Evolutionary conservation across 192 early-diverging fungal genomes (phyloP).

Genomic region (Chytriomyces sp.): DNA sequence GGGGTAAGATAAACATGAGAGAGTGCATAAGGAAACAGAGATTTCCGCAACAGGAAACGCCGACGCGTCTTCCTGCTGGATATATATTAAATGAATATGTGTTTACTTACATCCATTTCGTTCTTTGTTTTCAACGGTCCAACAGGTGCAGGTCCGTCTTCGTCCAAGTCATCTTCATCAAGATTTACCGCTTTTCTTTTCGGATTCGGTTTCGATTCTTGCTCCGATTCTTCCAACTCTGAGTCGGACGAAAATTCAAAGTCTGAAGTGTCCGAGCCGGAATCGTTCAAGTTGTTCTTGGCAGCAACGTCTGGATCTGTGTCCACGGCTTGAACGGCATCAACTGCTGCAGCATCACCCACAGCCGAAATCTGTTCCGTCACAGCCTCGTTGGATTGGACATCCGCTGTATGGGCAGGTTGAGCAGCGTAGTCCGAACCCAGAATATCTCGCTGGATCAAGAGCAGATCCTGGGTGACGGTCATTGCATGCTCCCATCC

Average conservation of each 20-base stretch:
- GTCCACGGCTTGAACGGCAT: no score
- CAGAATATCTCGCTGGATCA: background rate
- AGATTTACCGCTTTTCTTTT: background rate
- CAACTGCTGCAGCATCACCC: no score
- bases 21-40: no score
- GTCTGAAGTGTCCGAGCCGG: background rate
- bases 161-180: background rate
- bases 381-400: background rate
- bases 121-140: background rate
- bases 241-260: background rate
- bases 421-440: background rate
- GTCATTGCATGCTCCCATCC: background rate
- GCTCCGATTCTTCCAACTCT: background rate
- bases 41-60: no score
- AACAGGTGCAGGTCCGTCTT: background rate
- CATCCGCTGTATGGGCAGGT: background rate
- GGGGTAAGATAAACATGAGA: background rate
- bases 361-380: no score
- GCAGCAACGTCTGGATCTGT: background rate
- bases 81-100: background rate
- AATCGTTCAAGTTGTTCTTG: background rate
- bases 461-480: background rate
- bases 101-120: background rate
- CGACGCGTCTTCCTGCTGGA: background rate
- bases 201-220: background rate